Evolutionary conservation across 495 filamentous ascomycete species (phyloP), one percentile per base, ranked within the genome.

Genomic region (Platismatia glauca): DNA sequence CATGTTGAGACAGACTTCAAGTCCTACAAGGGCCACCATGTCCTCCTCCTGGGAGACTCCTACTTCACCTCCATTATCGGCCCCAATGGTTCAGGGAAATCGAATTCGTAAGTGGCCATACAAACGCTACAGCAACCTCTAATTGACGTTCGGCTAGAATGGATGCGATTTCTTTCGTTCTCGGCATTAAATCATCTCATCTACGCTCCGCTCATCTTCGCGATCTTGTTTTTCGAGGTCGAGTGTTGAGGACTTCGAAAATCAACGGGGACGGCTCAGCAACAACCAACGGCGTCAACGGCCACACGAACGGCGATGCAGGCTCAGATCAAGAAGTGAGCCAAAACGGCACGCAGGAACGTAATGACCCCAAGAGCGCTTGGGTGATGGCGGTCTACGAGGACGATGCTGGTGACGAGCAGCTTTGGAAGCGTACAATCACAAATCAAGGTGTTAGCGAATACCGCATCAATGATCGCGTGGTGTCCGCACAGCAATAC

Each of bases 371-470:
- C 1, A 90, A 89, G 68, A 91, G 86, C 9, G 94, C 94, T 6
- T 99, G 92, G 93, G 94, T 99, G 5, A 97, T 95, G 91, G 94
- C 94, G 11, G 91, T 97, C 39, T 99, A 97, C 74, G 92, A 97
- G 71, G 94, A 99, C 67, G 94, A 97, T 73, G 91, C 91, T 3
- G 93, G 92, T 39, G 92, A 97, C 64, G 89, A 95, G 73, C 91
- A 96, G 67, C 82, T 86, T 69, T 99, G 94, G 94, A 96, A 95
- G 74, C 89, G 94, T 53, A 85, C 85, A 59, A 97, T 99, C 70
- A 96, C 94, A 20, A 89, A 81, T 70, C 80, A 83, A 61, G 94
- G 95, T 43, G 84, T 83, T 27, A 96, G 91, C 84, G 95, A 97
- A 71, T 97, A 97, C 73, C 86, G 93, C 39, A 96, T 99, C 79